phyloP scores from a whole-genome alignment of 371 early-diverging fungal species.

The Apophysomyces sp. region DNA sequence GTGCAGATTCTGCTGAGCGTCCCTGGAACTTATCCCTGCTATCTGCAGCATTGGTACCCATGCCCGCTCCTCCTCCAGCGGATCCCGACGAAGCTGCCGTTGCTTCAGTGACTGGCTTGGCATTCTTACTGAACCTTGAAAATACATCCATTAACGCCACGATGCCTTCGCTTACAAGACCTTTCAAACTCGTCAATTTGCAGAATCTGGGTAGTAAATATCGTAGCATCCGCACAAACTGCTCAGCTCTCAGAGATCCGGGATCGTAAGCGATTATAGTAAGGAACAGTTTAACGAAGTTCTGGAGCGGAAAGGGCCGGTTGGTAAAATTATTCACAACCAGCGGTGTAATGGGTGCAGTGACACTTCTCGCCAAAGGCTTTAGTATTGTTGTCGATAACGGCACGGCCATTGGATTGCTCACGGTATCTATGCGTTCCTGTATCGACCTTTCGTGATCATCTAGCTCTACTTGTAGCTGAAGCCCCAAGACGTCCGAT shows the following conservation, averaged over 20 bases:
- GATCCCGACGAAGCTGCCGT: neutral
- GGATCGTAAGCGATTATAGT: constrained; percentile 70
- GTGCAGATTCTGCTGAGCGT: constrained; percentile 24
- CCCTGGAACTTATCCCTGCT: neutral
- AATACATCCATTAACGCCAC: constrained; percentile 57
- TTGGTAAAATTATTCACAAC: constrained; percentile 31
- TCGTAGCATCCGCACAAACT: constrained; percentile 58
- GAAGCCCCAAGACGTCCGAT: constrained; percentile 44
- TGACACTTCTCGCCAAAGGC: constrained; percentile 36
- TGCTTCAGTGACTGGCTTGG: constrained; percentile 29
- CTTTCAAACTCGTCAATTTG: constrained; percentile 19
- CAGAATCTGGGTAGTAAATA: constrained; percentile 48
- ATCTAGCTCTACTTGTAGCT: constrained; percentile 49
- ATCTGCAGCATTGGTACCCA: neutral
- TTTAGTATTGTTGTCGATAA: constrained; percentile 39
- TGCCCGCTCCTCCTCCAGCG: neutral
- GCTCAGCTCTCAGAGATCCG: constrained; percentile 63
- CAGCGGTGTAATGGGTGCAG: constrained; percentile 36
- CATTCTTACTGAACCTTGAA: constrained; percentile 52
- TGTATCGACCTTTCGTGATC: constrained; percentile 47
- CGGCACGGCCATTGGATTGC: constrained; percentile 39
- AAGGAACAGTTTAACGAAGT: constrained; percentile 61
- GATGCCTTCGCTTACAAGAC: constrained; percentile 53
- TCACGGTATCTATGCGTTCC: constrained; percentile 44
- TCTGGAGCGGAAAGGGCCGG: constrained; percentile 47